These are phyloP conservation scores for Podosphaera leucotricha DNA, from an alignment of 2,329 filamentous ascomycete species.

Conservation along the genomic window DNA sequence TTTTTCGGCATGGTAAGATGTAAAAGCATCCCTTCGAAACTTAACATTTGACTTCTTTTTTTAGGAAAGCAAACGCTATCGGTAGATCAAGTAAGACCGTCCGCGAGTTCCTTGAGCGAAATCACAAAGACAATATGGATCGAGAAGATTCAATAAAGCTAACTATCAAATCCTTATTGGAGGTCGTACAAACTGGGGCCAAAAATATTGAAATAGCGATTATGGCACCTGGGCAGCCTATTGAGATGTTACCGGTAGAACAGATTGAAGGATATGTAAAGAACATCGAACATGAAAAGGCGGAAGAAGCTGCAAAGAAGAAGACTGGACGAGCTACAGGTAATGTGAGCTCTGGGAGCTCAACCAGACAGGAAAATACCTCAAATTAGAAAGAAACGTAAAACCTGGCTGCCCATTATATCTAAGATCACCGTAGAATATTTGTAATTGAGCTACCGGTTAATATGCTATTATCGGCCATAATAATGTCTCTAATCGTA, in stretches of 20 bases:
- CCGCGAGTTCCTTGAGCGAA: conserved; percentile 91
- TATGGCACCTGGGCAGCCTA: conserved; percentile 75
- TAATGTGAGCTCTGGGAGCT: conserved; percentile 26
- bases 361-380: conserved; percentile 34
- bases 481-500: no score
- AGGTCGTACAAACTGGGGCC: conserved; percentile 94
- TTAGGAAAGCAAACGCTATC: conserved; percentile 96
- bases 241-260: conserved; percentile 87
- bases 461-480: no score
- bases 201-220: conserved; percentile 99
- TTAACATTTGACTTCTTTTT: conserved; percentile 2
- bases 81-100: conserved; percentile 97
- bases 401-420: neutral
- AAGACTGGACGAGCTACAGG: conserved; percentile 59
- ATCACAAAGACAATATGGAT: conserved; percentile 97
- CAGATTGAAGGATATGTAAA: conserved; percentile 96
- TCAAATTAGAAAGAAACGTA: neutral
- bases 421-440: conserved; percentile 12
- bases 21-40: neutral
- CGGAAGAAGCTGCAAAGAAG: conserved; percentile 95
- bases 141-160: conserved; percentile 87
- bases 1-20: conserved; percentile 76
- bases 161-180: conserved; percentile 91
- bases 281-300: conserved; percentile 98
- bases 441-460: conserved; percentile 8